Evolutionary conservation across 164 flowering plant genomes (phyloP).

Genomic region (Brasenia schreberi): DNA sequence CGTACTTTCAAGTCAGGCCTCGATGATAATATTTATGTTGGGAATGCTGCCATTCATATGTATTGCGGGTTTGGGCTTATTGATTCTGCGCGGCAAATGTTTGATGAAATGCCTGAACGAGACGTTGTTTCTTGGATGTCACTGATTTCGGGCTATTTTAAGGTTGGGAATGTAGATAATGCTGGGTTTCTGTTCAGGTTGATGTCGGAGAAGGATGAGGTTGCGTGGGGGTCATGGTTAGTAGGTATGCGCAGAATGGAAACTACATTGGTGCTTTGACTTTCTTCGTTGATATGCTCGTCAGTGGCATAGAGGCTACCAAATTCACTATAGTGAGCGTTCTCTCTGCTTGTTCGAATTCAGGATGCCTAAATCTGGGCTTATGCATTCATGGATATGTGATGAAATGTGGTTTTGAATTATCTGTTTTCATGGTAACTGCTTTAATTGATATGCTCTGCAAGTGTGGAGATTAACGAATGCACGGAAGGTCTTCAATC

Average conservation of each 20-base stretch:
- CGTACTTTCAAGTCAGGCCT: constrained; percentile 1
- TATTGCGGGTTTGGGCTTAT: neutral
- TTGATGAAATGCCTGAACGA: constrained; percentile 6
- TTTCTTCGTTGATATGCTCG: constrained; percentile 6
- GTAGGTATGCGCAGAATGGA: constrained; percentile 3
- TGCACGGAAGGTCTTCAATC: constrained; percentile 1
- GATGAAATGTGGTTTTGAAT: constrained; percentile 1
- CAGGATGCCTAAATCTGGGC: constrained; percentile 1
- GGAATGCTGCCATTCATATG: constrained; percentile 2
- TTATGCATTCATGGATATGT: constrained; percentile 7
- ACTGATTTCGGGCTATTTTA: constrained; percentile 4
- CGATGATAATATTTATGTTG: constrained; percentile 1
- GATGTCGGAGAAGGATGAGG: constrained; percentile 8
- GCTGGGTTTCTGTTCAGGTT: constrained; percentile 2
- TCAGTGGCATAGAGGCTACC: neutral
- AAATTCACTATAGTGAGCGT: constrained; percentile 4
- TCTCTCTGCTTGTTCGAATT: constrained; percentile 5
- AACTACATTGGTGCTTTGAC: constrained; percentile 5
- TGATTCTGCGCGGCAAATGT: constrained; percentile 4
- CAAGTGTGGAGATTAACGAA: constrained; percentile 5
- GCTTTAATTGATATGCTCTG: constrained; percentile 7
- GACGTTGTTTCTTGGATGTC: constrained; percentile 7
- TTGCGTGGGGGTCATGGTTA: constrained; percentile 6
- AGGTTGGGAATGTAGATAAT: constrained; percentile 1
- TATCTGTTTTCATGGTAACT: constrained; percentile 5